phyloP scores from a whole-genome alignment of 345 rosid genomes.

The Triadica sebifera region DNA sequence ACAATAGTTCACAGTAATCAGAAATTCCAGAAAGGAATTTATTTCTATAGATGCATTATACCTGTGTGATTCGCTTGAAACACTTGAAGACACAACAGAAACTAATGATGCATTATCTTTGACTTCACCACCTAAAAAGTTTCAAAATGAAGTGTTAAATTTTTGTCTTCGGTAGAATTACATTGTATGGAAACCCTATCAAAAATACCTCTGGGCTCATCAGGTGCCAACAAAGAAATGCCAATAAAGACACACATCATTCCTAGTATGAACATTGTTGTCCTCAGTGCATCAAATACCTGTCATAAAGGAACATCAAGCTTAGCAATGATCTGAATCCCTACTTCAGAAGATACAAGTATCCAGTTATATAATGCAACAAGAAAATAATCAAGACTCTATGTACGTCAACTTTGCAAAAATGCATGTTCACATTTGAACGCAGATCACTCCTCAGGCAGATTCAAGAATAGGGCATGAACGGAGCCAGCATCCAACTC shows the following conservation, averaged over 20 bases:
- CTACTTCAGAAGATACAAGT: background rate
- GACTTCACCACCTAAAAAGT: slow-evolving; percentile 58
- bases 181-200: background rate
- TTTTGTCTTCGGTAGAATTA: background rate
- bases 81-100: slow-evolving; percentile 50
- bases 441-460: slow-evolving; percentile 2
- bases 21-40: background rate
- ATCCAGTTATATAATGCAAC: slow-evolving; percentile 6
- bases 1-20: slow-evolving; percentile 37
- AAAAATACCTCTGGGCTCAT: slow-evolving; percentile 67
- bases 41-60: slow-evolving; percentile 15
- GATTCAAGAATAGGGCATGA: background rate
- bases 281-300: slow-evolving; percentile 87
- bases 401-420: background rate
- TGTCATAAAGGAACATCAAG: slow-evolving; percentile 29
- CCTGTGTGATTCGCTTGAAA: slow-evolving; percentile 70
- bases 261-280: slow-evolving; percentile 93
- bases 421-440: background rate
- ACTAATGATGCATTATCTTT: slow-evolving; percentile 58
- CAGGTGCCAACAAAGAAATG: slow-evolving; percentile 92
- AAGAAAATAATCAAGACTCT: background rate
- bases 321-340: slow-evolving; percentile 3
- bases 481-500: background rate
- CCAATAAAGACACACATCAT: slow-evolving; percentile 84
- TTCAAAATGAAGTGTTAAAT: slow-evolving; percentile 1